A percentile compares a stretch with the other conserved stretches of the same genome.
These are phyloP conservation scores for Pseudomassariella vexata DNA, from an alignment of 2,329 filamentous ascomycete species.

Conservation along the genomic window DNA sequence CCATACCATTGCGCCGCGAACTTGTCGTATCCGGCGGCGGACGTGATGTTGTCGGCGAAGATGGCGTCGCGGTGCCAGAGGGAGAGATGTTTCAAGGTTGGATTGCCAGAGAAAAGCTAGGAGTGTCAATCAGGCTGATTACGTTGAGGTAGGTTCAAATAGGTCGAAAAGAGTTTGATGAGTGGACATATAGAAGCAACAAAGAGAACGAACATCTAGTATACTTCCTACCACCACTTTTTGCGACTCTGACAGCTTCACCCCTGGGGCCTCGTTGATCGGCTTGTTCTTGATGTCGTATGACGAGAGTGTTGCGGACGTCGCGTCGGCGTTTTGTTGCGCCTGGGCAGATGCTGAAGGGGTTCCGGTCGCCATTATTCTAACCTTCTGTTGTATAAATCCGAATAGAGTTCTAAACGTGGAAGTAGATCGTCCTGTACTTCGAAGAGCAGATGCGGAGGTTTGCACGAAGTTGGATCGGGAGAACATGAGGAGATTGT, in stretches of 20 bases:
- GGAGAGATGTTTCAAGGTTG: conserved; percentile 51
- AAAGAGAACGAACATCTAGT: conserved; percentile 39
- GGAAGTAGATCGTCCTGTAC: too few species aligned
- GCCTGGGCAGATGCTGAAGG: conserved; percentile 22
- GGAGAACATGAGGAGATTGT: too few species aligned
- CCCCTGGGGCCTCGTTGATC: conserved; percentile 44
- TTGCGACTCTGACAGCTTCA: conserved; percentile 43
- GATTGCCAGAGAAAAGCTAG: conserved; percentile 53
- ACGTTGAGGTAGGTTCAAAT: neutral
- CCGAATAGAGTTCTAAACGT: too few species aligned
- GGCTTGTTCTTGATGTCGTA: conserved; percentile 45
- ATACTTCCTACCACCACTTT: conserved; percentile 51
- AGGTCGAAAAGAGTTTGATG: neutral
- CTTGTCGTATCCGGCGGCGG: conserved; percentile 5
- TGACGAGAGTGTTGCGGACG: conserved; percentile 17
- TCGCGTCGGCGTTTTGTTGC: conserved; percentile 11
- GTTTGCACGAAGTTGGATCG: too few species aligned
- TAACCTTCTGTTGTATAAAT: too few species aligned
- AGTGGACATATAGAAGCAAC: neutral
- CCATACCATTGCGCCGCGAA: conserved; percentile 50
- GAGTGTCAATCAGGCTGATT: neutral
- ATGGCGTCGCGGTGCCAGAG: conserved; percentile 54
- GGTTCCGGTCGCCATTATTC: conserved; percentile 20
- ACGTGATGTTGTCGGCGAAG: conserved; percentile 27
- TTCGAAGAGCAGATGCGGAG: too few species aligned